Base-by-base conservation (phyloP, 2,329 filamentous ascomycete species). In the Sporothrix pallida region DNA sequence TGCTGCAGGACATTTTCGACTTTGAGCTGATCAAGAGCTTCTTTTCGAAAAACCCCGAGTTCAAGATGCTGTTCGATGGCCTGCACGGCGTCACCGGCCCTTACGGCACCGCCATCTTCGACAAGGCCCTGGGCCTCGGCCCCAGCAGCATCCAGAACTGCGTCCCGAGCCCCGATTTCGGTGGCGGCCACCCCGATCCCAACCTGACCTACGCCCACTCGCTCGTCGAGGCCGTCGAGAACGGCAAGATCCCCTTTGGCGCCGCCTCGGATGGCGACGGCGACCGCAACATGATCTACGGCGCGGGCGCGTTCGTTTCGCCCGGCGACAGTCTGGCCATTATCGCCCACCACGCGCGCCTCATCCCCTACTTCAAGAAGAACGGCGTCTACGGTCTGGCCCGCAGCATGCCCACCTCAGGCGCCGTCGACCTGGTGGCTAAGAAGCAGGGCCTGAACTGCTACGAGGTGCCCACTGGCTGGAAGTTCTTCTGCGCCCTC, bases 201-300 rank as follows among this genome's bases (percentile, higher is more conserved):
- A 99, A 99, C 86, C 90, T 99, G 52, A 97, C 96, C 74, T 99
- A 99, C 80, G 96, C 96, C 44, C 93, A 97, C 84, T 95, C 94
- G 72, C 89, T 99, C 58, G 96, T 99, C 75, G 94, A 97, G 80
- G 93, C 91, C 75, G 96, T 99, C 58, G 94, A 99, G 83, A 93
- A 93, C 86, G 91, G 93, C 79, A 89, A 90, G 74, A 94, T 99
- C 77, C 96, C 97, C 81, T 99, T 99, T 79, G 96, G 96, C 80
- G 96, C 96, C 74, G 96, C 96, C 67, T 97, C 93, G 76, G 96
- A 99, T 78, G 96, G 96, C 78, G 96, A 99, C 79, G 96, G 96
- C 80, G 96, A 99, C 87, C 93, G 96, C 79, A 99, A 99, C 90
- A 99, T 99, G 96, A 99, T 99, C 81, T 99, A 99, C 84, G 96